These are phyloP conservation scores for Camelina sativa DNA, from an alignment of 345 rosid genomes.

Conservation along the genomic window DNA sequence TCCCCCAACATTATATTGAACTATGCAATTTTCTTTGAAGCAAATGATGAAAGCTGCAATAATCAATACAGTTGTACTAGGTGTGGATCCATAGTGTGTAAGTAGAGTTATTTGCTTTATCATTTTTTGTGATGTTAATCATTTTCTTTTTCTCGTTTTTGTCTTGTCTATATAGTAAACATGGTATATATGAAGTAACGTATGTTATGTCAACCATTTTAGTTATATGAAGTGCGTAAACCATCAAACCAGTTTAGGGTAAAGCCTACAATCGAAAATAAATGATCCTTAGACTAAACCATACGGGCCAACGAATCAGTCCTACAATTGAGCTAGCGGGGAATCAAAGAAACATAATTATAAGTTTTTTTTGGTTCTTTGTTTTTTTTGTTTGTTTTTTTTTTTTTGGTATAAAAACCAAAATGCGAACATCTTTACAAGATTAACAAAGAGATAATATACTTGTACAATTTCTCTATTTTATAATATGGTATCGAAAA, in stretches of 20 bases:
- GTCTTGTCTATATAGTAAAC: not conserved
- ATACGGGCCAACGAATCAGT: not conserved
- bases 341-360: not conserved
- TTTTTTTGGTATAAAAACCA: not conserved
- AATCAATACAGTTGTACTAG: not conserved
- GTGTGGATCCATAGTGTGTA: not conserved
- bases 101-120: not conserved
- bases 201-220: not conserved
- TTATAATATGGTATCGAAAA: not conserved
- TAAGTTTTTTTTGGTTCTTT: not conserved
- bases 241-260: not conserved
- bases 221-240: not conserved
- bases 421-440: not conserved
- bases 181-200: not conserved
- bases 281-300: not conserved
- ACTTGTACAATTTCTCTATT: not conserved
- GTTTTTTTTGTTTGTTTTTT: not conserved
- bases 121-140: not conserved
- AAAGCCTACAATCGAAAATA: not conserved
- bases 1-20: not conserved
- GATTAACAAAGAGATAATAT: not conserved
- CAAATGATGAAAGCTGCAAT: slow-evolving; percentile 13
- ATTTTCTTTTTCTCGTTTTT: not conserved
- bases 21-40: not conserved
- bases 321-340: not conserved